Conservation (phyloP, 768 basidiomycete species). For the Mycena sanguinolenta region DNA sequence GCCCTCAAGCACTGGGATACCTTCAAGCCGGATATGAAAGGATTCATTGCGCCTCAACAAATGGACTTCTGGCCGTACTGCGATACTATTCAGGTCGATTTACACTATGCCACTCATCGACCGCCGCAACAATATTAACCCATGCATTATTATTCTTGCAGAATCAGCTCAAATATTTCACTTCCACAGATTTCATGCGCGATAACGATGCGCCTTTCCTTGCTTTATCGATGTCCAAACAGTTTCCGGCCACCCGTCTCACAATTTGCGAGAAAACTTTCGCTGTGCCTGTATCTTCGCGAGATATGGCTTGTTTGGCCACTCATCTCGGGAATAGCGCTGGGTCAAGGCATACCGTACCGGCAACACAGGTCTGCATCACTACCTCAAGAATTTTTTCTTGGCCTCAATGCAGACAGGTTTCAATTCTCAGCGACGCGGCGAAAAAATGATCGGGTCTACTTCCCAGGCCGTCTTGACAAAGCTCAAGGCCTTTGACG, state of each 20-base stretch:
- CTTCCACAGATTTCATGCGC: constrained; percentile 9
- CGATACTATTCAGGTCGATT: not conserved
- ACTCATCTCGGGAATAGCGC: not conserved
- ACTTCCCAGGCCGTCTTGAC: too few relatives aligned
- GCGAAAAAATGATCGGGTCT: too few relatives aligned
- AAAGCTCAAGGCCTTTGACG: too few relatives aligned
- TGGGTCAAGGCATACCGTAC: not conserved
- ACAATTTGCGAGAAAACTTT: constrained; percentile 11
- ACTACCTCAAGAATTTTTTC: too few relatives aligned
- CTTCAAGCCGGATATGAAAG: constrained; percentile 10
- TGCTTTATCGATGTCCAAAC: not conserved
- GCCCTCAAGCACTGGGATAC: constrained; percentile 2
- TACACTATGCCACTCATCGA: not conserved
- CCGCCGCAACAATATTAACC: too few relatives aligned
- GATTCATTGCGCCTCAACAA: constrained; percentile 2
- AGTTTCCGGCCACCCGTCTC: not conserved
- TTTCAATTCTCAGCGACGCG: too few relatives aligned
- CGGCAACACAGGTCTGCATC: too few relatives aligned
- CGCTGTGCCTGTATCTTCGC: not conserved
- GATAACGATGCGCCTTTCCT: constrained; percentile 10
- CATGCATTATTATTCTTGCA: not conserved
- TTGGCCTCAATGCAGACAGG: too few relatives aligned
- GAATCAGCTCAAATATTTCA: constrained; percentile 9
- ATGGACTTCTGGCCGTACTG: not conserved
- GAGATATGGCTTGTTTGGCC: constrained; percentile 6